Evolutionary conservation across 257 asterid genomes (phyloP).

Genomic region (Henckelia pumila): DNA sequence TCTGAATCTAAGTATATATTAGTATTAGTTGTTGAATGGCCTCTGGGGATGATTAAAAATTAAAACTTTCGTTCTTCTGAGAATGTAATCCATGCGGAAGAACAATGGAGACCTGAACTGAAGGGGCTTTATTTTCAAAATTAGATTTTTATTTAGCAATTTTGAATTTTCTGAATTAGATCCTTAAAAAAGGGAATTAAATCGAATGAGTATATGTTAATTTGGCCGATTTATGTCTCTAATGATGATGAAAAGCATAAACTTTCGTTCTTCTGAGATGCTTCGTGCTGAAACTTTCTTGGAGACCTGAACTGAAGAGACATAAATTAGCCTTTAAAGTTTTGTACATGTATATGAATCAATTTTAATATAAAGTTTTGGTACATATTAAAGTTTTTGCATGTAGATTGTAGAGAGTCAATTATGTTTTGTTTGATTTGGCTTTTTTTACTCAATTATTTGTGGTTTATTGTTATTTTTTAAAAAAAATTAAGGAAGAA

Average conservation of each 20-base stretch:
- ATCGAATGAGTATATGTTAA: background rate
- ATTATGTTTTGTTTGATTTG: background rate
- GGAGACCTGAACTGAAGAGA: slow-evolving; percentile 20
- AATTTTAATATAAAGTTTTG: too few relatives aligned
- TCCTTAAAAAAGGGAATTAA: too few relatives aligned
- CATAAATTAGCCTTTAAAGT: too few relatives aligned
- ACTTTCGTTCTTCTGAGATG: slow-evolving; percentile 23
- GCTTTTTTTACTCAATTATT: background rate
- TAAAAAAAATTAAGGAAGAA: background rate
- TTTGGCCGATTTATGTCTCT: background rate
- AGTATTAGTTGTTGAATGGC: slow-evolving; percentile 3
- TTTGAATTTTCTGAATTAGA: too few relatives aligned
- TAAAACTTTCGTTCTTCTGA: slow-evolving; percentile 67
- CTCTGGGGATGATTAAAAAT: slow-evolving; percentile 43
- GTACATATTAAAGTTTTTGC: too few relatives aligned
- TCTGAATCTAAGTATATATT: background rate
- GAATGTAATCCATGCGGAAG: slow-evolving; percentile 43
- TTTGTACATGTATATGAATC: too few relatives aligned
- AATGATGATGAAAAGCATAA: slow-evolving; percentile 8
- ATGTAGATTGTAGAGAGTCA: too few relatives aligned
- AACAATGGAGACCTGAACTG: slow-evolving; percentile 66
- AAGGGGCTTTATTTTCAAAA: slow-evolving; percentile 27
- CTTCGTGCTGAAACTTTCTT: background rate
- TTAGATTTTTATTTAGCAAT: too few relatives aligned
- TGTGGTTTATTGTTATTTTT: background rate